A percentile compares a stretch with the other conserved stretches of the same genome.
Evolutionary conservation across 2,329 filamentous ascomycete species (phyloP).

Genomic region (Aspergillus jensenii): DNA sequence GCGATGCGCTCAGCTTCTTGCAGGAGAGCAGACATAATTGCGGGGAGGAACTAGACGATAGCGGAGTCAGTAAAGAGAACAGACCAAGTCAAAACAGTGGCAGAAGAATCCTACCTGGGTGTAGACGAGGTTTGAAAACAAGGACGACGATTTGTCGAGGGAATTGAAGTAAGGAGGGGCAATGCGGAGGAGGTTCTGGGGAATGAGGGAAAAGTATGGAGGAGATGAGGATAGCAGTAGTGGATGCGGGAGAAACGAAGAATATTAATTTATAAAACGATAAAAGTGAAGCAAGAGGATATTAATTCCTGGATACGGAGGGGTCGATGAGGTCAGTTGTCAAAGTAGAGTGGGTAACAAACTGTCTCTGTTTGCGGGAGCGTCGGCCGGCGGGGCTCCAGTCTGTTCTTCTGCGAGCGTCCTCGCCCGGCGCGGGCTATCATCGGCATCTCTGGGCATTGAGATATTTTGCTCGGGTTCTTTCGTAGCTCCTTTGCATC

Average conservation of each 20-base stretch:
- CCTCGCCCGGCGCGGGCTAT: constrained; percentile 1
- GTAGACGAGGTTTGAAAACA: neutral
- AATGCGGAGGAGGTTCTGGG: constrained; percentile 5
- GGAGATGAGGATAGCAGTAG: neutral
- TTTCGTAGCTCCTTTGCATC: constrained; percentile 2
- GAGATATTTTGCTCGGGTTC: constrained; percentile 5
- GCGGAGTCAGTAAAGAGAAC: neutral
- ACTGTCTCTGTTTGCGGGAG: constrained; percentile 15
- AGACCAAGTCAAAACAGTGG: neutral
- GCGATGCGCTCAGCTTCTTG: constrained; percentile 78
- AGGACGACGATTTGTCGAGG: neutral
- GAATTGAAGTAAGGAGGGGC: constrained; percentile 8
- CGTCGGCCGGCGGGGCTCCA: constrained; percentile 19
- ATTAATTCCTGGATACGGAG: constrained; percentile 11
- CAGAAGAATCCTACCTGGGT: neutral
- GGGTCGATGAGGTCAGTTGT: constrained; percentile 35
- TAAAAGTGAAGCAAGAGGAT: constrained; percentile 7
- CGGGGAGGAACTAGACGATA: constrained; percentile 3
- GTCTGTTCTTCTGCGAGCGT: neutral
- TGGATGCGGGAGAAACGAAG: constrained; percentile 1
- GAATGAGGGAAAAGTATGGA: neutral
- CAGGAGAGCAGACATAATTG: constrained; percentile 44
- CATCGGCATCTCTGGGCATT: constrained; percentile 1
- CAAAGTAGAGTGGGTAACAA: constrained; percentile 12
- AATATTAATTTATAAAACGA: constrained; percentile 3